A percentile compares a stretch with the other conserved stretches of the same genome.
These are phyloP conservation scores for Craspedostauros australis DNA, from an alignment of 108 stramenopile genomes.

Conservation along the genomic window DNA sequence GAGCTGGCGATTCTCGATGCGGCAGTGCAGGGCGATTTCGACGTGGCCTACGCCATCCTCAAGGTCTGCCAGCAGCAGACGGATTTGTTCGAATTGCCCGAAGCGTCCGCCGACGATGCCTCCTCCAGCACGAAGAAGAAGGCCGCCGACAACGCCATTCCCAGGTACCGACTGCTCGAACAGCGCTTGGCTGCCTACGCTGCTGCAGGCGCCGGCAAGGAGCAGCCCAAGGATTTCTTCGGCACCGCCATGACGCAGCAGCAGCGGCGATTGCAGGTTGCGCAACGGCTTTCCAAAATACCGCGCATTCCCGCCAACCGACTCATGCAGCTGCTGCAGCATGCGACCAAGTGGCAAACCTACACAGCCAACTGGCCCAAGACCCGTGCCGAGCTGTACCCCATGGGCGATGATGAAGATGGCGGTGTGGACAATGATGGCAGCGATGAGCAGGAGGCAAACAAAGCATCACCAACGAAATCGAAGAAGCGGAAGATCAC, in stretches of 20 bases:
- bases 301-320: constrained; percentile 64
- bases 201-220: constrained; percentile 8
- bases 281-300: constrained; percentile 35
- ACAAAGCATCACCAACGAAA: constrained; percentile 8
- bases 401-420: constrained; percentile 30
- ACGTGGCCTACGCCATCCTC: constrained; percentile 42
- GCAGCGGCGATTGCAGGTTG: constrained; percentile 63
- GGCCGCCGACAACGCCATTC: constrained; percentile 9
- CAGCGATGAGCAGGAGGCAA: constrained; percentile 1
- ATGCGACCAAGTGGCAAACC: constrained; percentile 87
- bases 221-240: constrained; percentile 3
- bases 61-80: constrained; percentile 19
- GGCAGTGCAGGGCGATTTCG: constrained; percentile 35
- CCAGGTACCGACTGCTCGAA: constrained; percentile 42
- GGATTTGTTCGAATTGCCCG: constrained; percentile 6
- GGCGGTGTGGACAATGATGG: constrained; percentile 2
- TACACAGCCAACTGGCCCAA: constrained; percentile 61
- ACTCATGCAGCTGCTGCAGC: constrained; percentile 78
- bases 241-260: constrained; percentile 23
- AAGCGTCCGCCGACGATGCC: constrained; percentile 3
- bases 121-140: background rate
- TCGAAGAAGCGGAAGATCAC: constrained; percentile 29
- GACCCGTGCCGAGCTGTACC: constrained; percentile 26
- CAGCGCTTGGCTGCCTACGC: constrained; percentile 58
- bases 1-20: constrained; percentile 58